phyloP scores from a whole-genome alignment of 768 basidiomycete genomes.

The Rhodotorula graminis region DNA sequence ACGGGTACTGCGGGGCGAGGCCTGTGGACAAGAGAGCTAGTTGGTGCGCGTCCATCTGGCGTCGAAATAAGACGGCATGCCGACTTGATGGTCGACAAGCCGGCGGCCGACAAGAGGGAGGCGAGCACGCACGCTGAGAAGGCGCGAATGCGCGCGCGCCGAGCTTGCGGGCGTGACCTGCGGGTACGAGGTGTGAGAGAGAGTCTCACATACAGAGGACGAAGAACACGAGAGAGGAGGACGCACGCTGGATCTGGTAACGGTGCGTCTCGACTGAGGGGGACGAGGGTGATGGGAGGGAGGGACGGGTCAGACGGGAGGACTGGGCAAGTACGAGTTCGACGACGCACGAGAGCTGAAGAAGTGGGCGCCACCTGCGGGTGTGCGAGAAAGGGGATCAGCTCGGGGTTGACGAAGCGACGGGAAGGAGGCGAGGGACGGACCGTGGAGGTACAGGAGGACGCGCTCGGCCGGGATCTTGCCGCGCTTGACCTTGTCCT shows the following conservation, averaged over 20 bases:
- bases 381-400: not conserved
- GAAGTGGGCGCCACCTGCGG: slow-evolving; percentile 47
- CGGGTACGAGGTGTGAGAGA: not conserved
- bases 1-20: slow-evolving; percentile 92
- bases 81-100: too few relatives aligned
- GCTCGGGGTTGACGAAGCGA: not conserved
- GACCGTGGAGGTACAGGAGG: slow-evolving; percentile 48
- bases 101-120: not conserved
- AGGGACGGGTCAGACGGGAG: too few relatives aligned
- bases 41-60: not conserved
- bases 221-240: too few relatives aligned
- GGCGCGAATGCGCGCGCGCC: slow-evolving; percentile 46
- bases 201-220: too few relatives aligned
- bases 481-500: slow-evolving; percentile 44
- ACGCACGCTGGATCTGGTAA: slow-evolving; percentile 43
- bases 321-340: too few relatives aligned
- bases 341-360: slow-evolving; percentile 44
- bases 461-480: slow-evolving; percentile 40
- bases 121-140: slow-evolving; percentile 13
- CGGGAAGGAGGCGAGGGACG: slow-evolving; percentile 6
- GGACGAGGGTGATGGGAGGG: not conserved
- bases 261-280: slow-evolving; percentile 46
- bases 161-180: slow-evolving; percentile 48
- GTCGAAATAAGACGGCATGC: not conserved
- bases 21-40: not conserved